Percentiles rank a stretch among this genome's conserved stretches.
Evolutionary conservation across 2,329 filamentous ascomycete genomes (phyloP).

Genomic region (Dichotomopilus funicola): DNA sequence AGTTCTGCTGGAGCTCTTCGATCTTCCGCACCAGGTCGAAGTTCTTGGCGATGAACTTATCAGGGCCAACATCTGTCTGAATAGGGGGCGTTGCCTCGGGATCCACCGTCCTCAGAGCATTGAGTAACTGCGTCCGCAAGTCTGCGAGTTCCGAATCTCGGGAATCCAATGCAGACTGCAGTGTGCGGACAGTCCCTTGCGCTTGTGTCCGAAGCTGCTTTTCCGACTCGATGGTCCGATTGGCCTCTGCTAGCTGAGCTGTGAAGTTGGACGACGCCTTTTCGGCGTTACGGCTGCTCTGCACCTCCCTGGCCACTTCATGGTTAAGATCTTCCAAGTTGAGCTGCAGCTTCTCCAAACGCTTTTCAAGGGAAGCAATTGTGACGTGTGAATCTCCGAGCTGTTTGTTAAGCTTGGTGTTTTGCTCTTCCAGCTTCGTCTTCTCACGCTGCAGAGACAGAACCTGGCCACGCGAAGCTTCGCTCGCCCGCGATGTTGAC

Average conservation of each 20-base stretch:
- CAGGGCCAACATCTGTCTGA: conserved; percentile 52
- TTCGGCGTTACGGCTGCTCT: conserved; percentile 82
- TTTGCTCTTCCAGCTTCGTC: conserved; percentile 73
- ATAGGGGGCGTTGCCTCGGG: conserved; percentile 61
- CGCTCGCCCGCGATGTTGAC: conserved; percentile 77
- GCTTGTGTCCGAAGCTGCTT: conserved; percentile 78
- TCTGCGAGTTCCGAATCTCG: conserved; percentile 76
- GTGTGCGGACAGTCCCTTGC: conserved; percentile 74
- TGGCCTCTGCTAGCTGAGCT: conserved; percentile 79
- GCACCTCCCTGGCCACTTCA: conserved; percentile 82
- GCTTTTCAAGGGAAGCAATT: conserved; percentile 82
- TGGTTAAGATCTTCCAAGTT: conserved; percentile 89
- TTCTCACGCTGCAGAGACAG: conserved; percentile 76
- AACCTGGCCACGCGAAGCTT: conserved; percentile 73
- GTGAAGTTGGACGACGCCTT: conserved; percentile 75
- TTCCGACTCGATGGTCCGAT: conserved; percentile 85
- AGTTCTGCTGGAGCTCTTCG: conserved; percentile 79
- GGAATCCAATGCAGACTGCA: conserved; percentile 72
- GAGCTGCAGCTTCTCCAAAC: conserved; percentile 84
- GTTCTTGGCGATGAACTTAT: conserved; percentile 63
- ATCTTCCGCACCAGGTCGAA: conserved; percentile 83
- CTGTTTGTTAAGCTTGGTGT: conserved; percentile 72
- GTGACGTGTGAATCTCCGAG: conserved; percentile 78
- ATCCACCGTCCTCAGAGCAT: conserved; percentile 81
- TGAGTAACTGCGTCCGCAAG: conserved; percentile 70